A percentile compares a stretch with the other conserved stretches of the same genome.
These are phyloP conservation scores for Dendrobium nobile DNA, from an alignment of 106 monocot species.

Conservation along the genomic window DNA sequence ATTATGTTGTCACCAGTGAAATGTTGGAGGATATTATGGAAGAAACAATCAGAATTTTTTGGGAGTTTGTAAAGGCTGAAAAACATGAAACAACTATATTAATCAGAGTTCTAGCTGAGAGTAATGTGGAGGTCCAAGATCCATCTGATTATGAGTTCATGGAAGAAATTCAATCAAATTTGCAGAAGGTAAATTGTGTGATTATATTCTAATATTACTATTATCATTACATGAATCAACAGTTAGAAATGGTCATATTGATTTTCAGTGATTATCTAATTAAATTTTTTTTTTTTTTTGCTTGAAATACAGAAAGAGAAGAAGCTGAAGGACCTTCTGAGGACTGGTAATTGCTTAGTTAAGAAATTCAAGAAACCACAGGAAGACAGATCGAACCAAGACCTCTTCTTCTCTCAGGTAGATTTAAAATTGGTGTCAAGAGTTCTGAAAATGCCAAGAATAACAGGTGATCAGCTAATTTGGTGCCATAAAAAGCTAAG, in stretches of 20 bases:
- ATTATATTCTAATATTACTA: not conserved
- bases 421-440: slow-evolving; percentile 70
- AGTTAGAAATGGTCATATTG: not conserved
- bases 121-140: slow-evolving; percentile 55
- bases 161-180: slow-evolving; percentile 27
- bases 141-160: slow-evolving; percentile 45
- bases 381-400: slow-evolving; percentile 57
- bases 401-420: slow-evolving; percentile 81
- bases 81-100: slow-evolving; percentile 43
- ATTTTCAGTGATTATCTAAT: not conserved
- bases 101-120: slow-evolving; percentile 40
- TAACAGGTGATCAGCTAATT: slow-evolving; percentile 68
- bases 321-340: slow-evolving; percentile 61
- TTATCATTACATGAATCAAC: not conserved
- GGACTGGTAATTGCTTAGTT: slow-evolving; percentile 69
- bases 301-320: slow-evolving; percentile 52
- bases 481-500: slow-evolving; percentile 72
- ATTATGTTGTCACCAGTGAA: slow-evolving; percentile 28
- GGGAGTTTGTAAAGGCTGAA: slow-evolving; percentile 80
- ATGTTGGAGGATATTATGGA: slow-evolving; percentile 63
- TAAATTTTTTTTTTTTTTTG: not conserved
- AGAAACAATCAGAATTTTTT: slow-evolving; percentile 49
- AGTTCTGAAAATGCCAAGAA: slow-evolving; percentile 61
- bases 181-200: slow-evolving; percentile 48
- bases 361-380: slow-evolving; percentile 77